Percentiles rank a stretch among this genome's conserved stretches.
Evolutionary conservation across 2,329 filamentous ascomycete genomes (phyloP).

Genomic region (Stachybotrys elegans): DNA sequence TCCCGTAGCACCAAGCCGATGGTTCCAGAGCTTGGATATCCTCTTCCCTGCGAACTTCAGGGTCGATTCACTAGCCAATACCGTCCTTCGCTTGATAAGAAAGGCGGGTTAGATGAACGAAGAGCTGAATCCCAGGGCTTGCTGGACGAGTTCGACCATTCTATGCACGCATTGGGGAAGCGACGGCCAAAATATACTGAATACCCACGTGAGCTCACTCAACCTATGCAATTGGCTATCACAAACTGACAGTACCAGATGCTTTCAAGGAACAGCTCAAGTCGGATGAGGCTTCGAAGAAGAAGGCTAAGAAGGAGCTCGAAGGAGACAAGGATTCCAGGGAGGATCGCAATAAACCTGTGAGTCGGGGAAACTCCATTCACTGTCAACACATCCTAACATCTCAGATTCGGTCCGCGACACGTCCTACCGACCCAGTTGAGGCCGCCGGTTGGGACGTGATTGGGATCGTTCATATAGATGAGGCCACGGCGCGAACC

Average conservation of each 20-base stretch:
- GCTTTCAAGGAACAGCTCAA: constrained; percentile 42
- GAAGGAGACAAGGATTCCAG: constrained; percentile 32
- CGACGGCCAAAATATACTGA: constrained; percentile 41
- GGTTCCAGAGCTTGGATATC: constrained; percentile 32
- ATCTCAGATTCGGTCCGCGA: constrained; percentile 32
- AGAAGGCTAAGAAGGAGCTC: constrained; percentile 35
- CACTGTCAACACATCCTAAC: neutral
- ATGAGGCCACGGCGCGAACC: constrained; percentile 31
- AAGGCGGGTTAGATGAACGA: constrained; percentile 35
- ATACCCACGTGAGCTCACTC: constrained; percentile 31
- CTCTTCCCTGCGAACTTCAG: constrained; percentile 38
- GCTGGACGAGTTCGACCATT: constrained; percentile 35
- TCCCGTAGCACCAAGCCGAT: constrained; percentile 32
- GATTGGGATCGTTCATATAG: constrained; percentile 44
- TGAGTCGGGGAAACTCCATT: constrained; percentile 16
- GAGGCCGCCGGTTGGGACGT: constrained; percentile 50
- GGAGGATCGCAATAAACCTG: constrained; percentile 33
- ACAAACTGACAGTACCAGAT: constrained; percentile 19
- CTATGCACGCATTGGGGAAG: constrained; percentile 36
- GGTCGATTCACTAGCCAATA: constrained; percentile 36
- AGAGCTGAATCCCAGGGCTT: constrained; percentile 32
- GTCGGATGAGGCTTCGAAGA: constrained; percentile 38
- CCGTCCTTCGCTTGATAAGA: constrained; percentile 32
- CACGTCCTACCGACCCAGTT: constrained; percentile 37
- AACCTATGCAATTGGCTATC: neutral